Base-by-base conservation (phyloP, 2,329 filamentous ascomycete genomes). In the Mycogone perniciosa region DNA sequence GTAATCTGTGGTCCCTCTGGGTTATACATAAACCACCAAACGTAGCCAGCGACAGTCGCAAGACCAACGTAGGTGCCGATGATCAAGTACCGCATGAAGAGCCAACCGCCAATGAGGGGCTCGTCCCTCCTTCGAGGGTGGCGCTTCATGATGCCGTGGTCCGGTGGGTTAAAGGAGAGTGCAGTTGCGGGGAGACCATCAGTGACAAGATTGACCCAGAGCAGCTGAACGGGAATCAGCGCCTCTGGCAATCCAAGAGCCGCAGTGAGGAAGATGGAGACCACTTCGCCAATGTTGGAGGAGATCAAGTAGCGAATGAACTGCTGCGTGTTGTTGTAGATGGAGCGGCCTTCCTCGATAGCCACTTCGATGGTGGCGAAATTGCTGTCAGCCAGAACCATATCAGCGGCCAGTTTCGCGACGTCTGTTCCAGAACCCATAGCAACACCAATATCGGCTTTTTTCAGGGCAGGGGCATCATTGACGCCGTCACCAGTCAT, bases 21-120 rank as follows among this genome's bases (percentile, higher is more conserved):
- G 74, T 97, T 92, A 76, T 87, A 96, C 86, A 99, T 91, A 77
- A 97, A 99, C 89, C 90, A 99, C 93, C 93, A 99, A n/a, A 89
- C 92, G 66, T 99, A 99, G 42, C 95, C 93, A 64, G 86, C 90
- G 20, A 99, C 95, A 4, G 93, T 99, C 48, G 93, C 93, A 38
- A 89, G 77, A 65, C 93, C 93, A 52, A 99, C 93, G 58, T 99
- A 99, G 7, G 84, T 89, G 55, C 93, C 93, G 61, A 99, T 93
- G 45, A 97, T 85, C 76, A 99, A 84, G 71, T 99, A 99, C 48
- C 93, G 85, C 80, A 97, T 90, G 76, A 99, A 96, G 37, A 99
- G 75, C 93, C 93, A 99, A 53, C 91, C 90, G 41, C 89, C 85
- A 48, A 99, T 92, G 46, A 99, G 85, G 6, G 88, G 75, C 71